Base-by-base conservation (phyloP, 495 filamentous ascomycete species). In the Penicillium herquei region DNA sequence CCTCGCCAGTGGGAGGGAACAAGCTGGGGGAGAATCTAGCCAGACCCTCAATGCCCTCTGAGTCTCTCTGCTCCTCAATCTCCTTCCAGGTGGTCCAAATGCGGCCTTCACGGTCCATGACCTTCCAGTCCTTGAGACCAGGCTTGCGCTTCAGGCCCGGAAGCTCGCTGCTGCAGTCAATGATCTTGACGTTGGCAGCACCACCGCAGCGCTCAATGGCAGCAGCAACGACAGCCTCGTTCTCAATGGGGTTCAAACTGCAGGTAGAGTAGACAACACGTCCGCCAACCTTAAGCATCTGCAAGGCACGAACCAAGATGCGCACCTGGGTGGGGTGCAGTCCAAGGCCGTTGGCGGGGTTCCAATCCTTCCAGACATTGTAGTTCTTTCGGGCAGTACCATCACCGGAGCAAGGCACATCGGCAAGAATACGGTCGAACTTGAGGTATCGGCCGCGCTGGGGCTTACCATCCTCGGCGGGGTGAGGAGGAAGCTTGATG, bases 231-330 rank as follows among this genome's bases (percentile, higher is more conserved):
- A 98, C 91, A n/a, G 95, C 88, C 75, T 98, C 94, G 65, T 98
- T 96, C 70, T 98, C 94, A 18, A 98, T 80, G 0, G 94, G 93
- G 71, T 97, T 98, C 88, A 98, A 88, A 70, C 90, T 95, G 77
- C 94, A 98, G 13, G 94, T 98, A 7, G 92, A 97, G 74, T 98
- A 98, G 30, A 98, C 92, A 8, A 97, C 87, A 44, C 91, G 83
- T 55, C 94, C 94, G 33, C 94, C 94, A 40, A 90, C 88, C 73
- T 97, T 98, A 17, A 98, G 79, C 90, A 98, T 92, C 74, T 98
- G 95, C 46, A 98, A 77, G 16, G 92, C 92, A 51, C 95, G 89
- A 49, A 96, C 87, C 49, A 98, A 78, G 63, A 98, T 98, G 7
- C 93, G 82, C 33, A 88, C 81, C 70, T 98, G 94, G 1, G 88